Base-by-base conservation (phyloP, 2,329 filamentous ascomycete genomes). In the Trichoderma sp. region DNA sequence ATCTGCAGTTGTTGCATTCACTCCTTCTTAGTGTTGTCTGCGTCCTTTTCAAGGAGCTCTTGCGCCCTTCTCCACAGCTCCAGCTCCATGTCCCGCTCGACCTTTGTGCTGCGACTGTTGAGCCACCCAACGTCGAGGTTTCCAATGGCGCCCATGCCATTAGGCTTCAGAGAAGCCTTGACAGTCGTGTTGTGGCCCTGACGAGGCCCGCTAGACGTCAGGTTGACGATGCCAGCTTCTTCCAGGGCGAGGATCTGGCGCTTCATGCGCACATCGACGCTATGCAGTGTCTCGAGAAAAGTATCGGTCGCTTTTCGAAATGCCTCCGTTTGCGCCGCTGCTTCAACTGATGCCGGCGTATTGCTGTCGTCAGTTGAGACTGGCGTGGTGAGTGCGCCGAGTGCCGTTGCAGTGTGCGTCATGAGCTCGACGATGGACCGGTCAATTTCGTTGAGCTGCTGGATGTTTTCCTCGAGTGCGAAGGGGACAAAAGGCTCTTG, bases 81-180 rank as follows among this genome's bases (percentile, higher is more conserved):
- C 2, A 86, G 85, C 73, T 96, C 92, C 83, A 94, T 95, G 68
- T 92, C 90, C 71, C 88, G 86, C 64, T 91, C 91, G 24, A 96
- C 90, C 68, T 89, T 89, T 68, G 91, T 90, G 67, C 91, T 92
- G 65, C 92, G 85, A 72, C 91, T 93, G 74, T 97, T 98, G 71
- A 98, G 78, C 86, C 91, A 94, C 39, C 93, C 93, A 15, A 96
- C 89, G 74, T 97, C 93, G 61, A 97, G 81, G 30, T 79, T 80
- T 10, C 84, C 85, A 41, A 87, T 83, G 70, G 81, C 81, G 24
- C 81, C 85, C 64, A 81, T 77, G 45, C 82, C 85, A 51, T 85
- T 79, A 45, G 87, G 81, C 74, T 86, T 78, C 69, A 86, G 70
- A 10, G 80, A 79, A 14, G 78, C 74, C 50, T 75, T 76, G 26